phyloP scores from a whole-genome alignment of 306 rosid genomes.

The Pyrus bretschneideri region DNA sequence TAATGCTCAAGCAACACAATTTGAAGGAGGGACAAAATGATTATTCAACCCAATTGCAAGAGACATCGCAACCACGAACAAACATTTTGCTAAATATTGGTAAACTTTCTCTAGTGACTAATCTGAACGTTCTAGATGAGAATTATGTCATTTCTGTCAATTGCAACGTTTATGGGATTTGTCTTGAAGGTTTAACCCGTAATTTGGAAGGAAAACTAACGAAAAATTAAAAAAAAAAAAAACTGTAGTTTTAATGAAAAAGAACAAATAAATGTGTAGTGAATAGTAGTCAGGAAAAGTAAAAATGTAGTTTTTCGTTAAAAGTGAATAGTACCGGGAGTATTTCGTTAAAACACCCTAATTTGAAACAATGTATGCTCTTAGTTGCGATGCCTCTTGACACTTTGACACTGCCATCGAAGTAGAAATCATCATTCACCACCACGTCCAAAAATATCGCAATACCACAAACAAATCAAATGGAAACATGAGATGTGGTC shows the following conservation, averaged over 20 bases:
- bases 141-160: background rate
- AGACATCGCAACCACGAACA: background rate
- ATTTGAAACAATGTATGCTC: background rate
- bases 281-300: no score
- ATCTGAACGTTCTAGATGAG: background rate
- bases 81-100: background rate
- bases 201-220: background rate
- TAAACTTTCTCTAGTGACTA: background rate
- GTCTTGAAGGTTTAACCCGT: background rate
- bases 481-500: background rate
- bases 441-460: background rate
- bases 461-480: background rate
- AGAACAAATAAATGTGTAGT: no score
- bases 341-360: no score
- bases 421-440: background rate
- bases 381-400: background rate
- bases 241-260: no score
- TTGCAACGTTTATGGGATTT: background rate
- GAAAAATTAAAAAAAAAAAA: no score
- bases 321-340: no score
- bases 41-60: background rate
- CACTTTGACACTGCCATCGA: no score
- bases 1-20: background rate
- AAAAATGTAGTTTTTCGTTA: no score
- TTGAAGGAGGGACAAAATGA: background rate